Percentiles rank a stretch among this genome's conserved stretches.
Conservation (phyloP, 192 early-diverging fungal genomes). For the Gryganskiella cystojenkinii region DNA sequence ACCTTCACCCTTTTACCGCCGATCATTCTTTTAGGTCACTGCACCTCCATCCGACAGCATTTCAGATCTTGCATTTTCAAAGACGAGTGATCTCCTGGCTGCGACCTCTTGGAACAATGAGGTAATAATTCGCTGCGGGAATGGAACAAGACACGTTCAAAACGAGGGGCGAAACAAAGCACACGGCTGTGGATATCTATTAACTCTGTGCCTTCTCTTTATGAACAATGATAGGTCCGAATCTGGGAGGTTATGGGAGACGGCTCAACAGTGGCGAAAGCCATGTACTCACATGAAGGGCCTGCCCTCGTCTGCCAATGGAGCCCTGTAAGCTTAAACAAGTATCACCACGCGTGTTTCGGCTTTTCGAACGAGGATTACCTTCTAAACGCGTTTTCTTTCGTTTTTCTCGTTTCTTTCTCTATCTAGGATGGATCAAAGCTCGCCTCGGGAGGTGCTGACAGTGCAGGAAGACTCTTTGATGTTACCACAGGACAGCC, state of each 20-base stretch:
- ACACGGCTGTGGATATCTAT: not conserved
- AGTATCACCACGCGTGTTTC: no score
- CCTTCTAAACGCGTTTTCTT: not conserved
- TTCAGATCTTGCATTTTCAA: slow-evolving; percentile 83
- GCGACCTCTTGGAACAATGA: slow-evolving; percentile 92
- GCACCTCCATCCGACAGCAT: slow-evolving; percentile 82
- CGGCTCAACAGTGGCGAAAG: slow-evolving; percentile 84
- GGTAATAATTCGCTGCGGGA: no score
- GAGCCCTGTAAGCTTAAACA: slow-evolving; percentile 84
- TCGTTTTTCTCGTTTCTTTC: not conserved
- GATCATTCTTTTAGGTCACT: no score
- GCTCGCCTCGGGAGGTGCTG: slow-evolving; percentile 89
- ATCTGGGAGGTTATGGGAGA: slow-evolving; percentile 92
- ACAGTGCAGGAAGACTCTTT: slow-evolving; percentile 88
- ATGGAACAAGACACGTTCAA: not conserved
- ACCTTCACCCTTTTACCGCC: no score
- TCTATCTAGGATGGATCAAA: slow-evolving; percentile 86
- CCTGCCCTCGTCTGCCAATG: slow-evolving; percentile 87
- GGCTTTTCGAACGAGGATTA: not conserved
- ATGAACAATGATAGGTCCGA: slow-evolving; percentile 82
- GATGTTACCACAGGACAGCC: slow-evolving; percentile 86
- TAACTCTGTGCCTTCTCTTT: not conserved
- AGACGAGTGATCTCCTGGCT: slow-evolving; percentile 85
- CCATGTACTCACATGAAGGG: slow-evolving; percentile 84
- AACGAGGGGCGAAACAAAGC: not conserved